Evolutionary conservation across 805 yeast species (phyloP).

Genomic region (Saccharomycopsis vini): DNA sequence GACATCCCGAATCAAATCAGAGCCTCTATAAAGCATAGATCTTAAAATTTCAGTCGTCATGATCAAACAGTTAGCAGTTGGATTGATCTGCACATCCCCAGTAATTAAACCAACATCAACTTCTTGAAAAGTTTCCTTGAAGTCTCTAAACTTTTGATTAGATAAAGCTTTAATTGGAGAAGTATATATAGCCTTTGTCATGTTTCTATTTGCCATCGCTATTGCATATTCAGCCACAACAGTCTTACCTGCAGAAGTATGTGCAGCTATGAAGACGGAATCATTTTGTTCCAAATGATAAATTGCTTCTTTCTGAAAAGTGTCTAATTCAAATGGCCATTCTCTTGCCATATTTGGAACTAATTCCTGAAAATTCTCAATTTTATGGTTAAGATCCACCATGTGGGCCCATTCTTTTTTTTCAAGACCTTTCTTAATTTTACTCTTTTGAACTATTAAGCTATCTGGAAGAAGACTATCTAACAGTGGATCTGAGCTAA

Average conservation of each 20-base stretch:
- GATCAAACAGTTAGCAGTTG: constrained; percentile 90
- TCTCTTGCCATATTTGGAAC: constrained; percentile 89
- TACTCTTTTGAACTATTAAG: constrained; percentile 36
- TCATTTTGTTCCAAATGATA: constrained; percentile 96
- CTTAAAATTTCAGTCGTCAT: constrained; percentile 97
- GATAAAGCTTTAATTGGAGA: constrained; percentile 91
- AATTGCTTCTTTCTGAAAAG: constrained; percentile 94
- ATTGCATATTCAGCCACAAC: constrained; percentile 98
- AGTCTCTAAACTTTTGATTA: constrained; percentile 85
- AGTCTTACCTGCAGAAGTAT: constrained; percentile 97
- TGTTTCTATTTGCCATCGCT: constrained; percentile 90
- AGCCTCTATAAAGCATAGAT: constrained; percentile 93
- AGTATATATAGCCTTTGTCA: constrained; percentile 95
- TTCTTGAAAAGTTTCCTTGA: constrained; percentile 68
- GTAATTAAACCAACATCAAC: constrained; percentile 90
- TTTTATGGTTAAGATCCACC: constrained; percentile 75
- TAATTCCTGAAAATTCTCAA: constrained; percentile 77
- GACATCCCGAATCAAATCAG: constrained; percentile 91
- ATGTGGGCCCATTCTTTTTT: constrained; percentile 89
- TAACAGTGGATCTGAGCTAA: too few species aligned
- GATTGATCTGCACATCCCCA: constrained; percentile 96
- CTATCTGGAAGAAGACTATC: constrained; percentile 45
- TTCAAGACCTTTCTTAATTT: constrained; percentile 21
- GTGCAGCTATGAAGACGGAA: constrained; percentile 97
- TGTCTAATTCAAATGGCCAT: constrained; percentile 93